Evolutionary conservation across 148 eudicot species (phyloP), one percentile per base, ranked within the genome.

Genomic region (Amaranthus hypochondriacus): DNA sequence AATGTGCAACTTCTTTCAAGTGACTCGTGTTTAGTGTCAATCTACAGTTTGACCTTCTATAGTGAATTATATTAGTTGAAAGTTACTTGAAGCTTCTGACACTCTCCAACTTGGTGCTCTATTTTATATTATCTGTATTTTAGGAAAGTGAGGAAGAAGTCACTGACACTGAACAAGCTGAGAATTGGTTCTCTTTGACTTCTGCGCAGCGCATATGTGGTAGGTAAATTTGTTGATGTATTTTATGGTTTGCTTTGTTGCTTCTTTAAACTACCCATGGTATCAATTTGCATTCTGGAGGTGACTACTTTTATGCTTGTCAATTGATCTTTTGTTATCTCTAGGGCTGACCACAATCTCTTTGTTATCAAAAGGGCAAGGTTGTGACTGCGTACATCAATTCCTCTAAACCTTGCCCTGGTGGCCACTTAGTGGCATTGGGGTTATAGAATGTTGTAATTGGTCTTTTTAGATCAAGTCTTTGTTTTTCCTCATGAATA

Each of bases 141-240:
- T 76, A 94, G 98, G 98, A 94, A 88, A 94, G 90, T 75, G 98
- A 91, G 90, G 98, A 94, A 81, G 98, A 94, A 87, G 97, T 89
- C 63, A 94, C 98, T 53, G 98, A 94, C 78, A 89, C 97, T 49
- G 98, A 94, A 80, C 98, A 91, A 81, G 98, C 98, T 69, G 98
- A 94, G 82, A 94, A 94, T 84, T 94, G 98, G 98, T 94, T 94
- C 86, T 94, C 98, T 52, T 79, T 94, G 87, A 92, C 97, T 70
- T 94, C 98, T 74, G 98, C 98, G 15, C 98, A 94, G 73, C 93
- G 98, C 66, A 92, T 92, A 58, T 94, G 98, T 77, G 96, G 98
- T 92, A 76, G 67, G 96, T 82, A 48, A 18, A 15, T 68, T 39
- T 12, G 53, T 51, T 57, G n/a, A 59, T 61, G 43, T 28, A 28